phyloP scores from a whole-genome alignment of 768 basidiomycete genomes.

The Xanthoconium stramineum region DNA sequence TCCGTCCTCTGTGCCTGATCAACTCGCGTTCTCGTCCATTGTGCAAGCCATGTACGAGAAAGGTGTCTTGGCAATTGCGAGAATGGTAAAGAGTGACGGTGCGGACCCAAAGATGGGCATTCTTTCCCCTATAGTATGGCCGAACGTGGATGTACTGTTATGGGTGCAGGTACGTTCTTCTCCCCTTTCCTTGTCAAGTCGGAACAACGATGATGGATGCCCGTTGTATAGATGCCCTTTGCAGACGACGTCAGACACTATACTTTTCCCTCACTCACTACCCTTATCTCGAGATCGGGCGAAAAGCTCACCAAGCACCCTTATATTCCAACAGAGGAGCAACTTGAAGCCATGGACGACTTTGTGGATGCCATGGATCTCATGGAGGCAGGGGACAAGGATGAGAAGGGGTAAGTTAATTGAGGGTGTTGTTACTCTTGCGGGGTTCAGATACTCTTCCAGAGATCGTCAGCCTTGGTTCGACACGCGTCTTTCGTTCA shows the following conservation, averaged over 20 bases:
- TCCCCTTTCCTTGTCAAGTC: background rate
- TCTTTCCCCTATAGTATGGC: constrained; percentile 58
- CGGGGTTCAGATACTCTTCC: constrained; percentile 4
- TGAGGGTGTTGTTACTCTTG: background rate
- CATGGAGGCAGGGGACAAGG: constrained; percentile 67
- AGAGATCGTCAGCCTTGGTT: constrained; percentile 75
- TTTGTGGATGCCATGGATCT: constrained; percentile 91
- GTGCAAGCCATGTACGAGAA: constrained; percentile 75
- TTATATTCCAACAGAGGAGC: constrained; percentile 75
- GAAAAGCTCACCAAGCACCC: constrained; percentile 72
- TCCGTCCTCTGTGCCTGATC: constrained; percentile 57
- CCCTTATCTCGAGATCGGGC: constrained; percentile 71
- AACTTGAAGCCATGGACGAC: constrained; percentile 77
- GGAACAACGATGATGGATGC: background rate
- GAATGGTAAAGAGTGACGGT: constrained; percentile 74
- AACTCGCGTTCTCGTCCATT: constrained; percentile 84
- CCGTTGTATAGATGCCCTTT: constrained; percentile 75
- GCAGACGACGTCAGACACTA: constrained; percentile 91
- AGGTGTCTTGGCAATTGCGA: constrained; percentile 69
- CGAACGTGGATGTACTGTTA: constrained; percentile 73
- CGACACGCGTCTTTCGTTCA: constrained; percentile 71
- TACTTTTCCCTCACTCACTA: constrained; percentile 77
- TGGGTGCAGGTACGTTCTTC: constrained; percentile 70
- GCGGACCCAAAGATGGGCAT: constrained; percentile 86
- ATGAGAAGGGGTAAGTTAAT: constrained; percentile 64